phyloP scores from a whole-genome alignment of 176 grass and related monocot species.

The Avena sativa region DNA sequence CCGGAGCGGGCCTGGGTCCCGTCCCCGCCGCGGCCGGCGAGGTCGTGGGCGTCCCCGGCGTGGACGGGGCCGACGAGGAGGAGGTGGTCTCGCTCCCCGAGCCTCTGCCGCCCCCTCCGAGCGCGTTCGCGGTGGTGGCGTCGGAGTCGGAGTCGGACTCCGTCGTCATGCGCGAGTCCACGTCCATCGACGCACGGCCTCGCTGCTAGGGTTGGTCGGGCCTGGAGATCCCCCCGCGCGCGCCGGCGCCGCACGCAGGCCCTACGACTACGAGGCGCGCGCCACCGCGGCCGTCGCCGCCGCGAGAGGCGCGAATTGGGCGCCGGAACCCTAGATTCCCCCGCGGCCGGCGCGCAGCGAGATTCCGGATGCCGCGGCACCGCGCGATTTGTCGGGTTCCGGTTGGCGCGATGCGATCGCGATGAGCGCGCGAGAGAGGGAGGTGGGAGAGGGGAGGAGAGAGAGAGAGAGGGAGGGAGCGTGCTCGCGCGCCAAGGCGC shows the following conservation, averaged over 20 bases:
- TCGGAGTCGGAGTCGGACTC: conserved; percentile 80
- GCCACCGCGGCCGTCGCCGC: conserved; percentile 34
- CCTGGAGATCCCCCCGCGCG: conserved; percentile 52
- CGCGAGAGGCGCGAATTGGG: conserved; percentile 1
- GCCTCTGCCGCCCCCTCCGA: conserved; percentile 1
- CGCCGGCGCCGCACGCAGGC: conserved; percentile 25
- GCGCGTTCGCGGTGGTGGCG: conserved; percentile 27
- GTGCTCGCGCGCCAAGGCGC: conserved; percentile 30
- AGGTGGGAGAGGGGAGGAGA: neutral
- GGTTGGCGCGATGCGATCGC: conserved; percentile 46
- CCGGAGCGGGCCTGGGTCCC: conserved; percentile 74
- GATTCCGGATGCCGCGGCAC: conserved; percentile 17
- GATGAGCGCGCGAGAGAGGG: neutral
- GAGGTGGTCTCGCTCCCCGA: conserved; percentile 48
- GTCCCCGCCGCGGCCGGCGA: conserved; percentile 35
- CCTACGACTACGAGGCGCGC: conserved; percentile 20
- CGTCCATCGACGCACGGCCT: conserved; percentile 55
- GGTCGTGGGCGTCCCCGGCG: conserved; percentile 39
- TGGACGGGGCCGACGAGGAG: conserved; percentile 40
- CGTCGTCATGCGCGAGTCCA: conserved; percentile 79
- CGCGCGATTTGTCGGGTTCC: conserved; percentile 37
- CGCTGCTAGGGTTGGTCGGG: conserved; percentile 37
- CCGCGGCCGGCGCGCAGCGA: conserved; percentile 17
- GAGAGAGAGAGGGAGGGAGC: neutral
- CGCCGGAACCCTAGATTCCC: conserved; percentile 32